phyloP scores from a whole-genome alignment of 2,329 filamentous ascomycete species.

The Diaporthe vaccinii region DNA sequence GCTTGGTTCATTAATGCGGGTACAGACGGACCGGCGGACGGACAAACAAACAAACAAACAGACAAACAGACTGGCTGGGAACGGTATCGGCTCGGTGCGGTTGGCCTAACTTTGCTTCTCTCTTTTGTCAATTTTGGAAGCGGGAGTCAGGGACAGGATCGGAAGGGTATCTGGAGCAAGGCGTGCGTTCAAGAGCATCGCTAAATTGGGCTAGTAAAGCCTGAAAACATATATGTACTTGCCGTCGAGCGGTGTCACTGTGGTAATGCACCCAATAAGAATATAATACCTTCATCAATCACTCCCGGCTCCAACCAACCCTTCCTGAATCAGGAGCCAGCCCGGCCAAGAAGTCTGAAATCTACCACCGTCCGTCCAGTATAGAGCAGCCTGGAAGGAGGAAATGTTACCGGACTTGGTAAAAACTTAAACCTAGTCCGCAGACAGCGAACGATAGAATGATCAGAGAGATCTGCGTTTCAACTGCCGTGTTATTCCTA shows the following conservation, averaged over 20 bases:
- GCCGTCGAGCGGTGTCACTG: neutral
- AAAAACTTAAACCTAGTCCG: too few species aligned
- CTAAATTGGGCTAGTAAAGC: neutral
- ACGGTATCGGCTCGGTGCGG: neutral
- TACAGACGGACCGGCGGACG: neutral
- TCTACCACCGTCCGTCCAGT: neutral
- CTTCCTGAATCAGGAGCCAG: neutral
- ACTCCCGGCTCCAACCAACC: neutral
- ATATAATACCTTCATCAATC: neutral
- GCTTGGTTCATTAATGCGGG: neutral
- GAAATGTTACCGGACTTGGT: neutral
- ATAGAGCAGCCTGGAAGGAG: neutral
- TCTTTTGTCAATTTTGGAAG: neutral
- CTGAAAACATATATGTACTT: neutral
- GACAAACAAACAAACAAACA: neutral
- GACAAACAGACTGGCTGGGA: constrained; percentile 8
- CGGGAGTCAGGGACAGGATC: constrained; percentile 15
- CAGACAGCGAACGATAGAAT: neutral
- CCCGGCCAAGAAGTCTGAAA: neutral
- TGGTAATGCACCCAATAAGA: neutral
- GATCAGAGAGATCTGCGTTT: neutral
- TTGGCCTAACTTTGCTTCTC: neutral
- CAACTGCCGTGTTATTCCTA: neutral
- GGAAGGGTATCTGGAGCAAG: constrained; percentile 17
- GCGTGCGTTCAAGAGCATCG: constrained; percentile 18